Conservation (phyloP, 768 basidiomycete genomes). For the Fistulinella prunicolor region DNA sequence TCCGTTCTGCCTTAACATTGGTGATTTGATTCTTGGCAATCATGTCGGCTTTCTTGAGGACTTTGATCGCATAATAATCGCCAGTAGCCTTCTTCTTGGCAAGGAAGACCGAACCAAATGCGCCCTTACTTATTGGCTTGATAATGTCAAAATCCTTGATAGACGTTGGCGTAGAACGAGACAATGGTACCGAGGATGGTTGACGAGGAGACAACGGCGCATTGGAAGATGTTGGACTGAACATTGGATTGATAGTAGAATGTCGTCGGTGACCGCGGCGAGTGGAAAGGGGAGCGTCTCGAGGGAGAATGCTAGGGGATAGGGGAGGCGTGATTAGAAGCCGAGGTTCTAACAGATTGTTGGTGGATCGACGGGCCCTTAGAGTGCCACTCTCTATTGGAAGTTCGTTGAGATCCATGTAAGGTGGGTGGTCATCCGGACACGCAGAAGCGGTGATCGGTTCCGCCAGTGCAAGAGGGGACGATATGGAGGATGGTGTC, state of each 20-base stretch:
- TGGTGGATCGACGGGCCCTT: slow-evolving; percentile 62
- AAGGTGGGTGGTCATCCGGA: slow-evolving; percentile 58
- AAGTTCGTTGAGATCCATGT: slow-evolving; percentile 63
- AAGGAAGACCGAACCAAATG: slow-evolving; percentile 96
- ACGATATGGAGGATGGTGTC: slow-evolving; percentile 85
- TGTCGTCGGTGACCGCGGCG: slow-evolving; percentile 68
- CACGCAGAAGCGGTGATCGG: slow-evolving; percentile 73
- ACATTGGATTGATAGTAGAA: slow-evolving; percentile 63
- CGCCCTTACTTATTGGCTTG: slow-evolving; percentile 98
- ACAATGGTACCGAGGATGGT: slow-evolving; percentile 69
- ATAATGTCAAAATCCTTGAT: slow-evolving; percentile 99
- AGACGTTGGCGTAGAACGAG: slow-evolving; percentile 80
- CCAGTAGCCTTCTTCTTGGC: slow-evolving; percentile 98
- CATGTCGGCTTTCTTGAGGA: slow-evolving; percentile 99
- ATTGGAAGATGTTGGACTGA: slow-evolving; percentile 49
- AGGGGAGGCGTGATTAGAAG: slow-evolving; percentile 72
- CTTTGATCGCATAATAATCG: slow-evolving; percentile 99
- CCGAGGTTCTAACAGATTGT: slow-evolving; percentile 62
- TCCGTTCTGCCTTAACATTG: slow-evolving; percentile 98
- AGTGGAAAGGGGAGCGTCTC: slow-evolving; percentile 41
- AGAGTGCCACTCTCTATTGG: slow-evolving; percentile 40
- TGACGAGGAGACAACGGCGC: slow-evolving; percentile 85
- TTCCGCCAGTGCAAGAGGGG: slow-evolving; percentile 79
- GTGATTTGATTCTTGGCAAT: slow-evolving; percentile 99
- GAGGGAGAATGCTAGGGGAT: slow-evolving; percentile 57